Conservation (phyloP, 176 grass and related monocot genomes). For the Musa troglodytarum region DNA sequence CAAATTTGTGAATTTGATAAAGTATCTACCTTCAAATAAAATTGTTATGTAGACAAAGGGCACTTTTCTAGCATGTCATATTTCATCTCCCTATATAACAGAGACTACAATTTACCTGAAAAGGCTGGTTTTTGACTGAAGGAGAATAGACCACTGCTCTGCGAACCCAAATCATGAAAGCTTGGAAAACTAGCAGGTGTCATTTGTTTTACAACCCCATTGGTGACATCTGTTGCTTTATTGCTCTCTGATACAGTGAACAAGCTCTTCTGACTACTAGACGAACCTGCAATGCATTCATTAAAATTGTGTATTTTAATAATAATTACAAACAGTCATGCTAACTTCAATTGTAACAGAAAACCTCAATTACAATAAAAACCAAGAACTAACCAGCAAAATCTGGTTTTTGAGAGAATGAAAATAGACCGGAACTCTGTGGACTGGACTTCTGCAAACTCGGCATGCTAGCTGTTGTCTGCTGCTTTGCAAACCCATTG, state of each 20-base stretch:
- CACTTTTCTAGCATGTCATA: background rate
- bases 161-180: background rate
- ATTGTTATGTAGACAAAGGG: background rate
- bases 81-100: background rate
- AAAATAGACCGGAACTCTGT: constrained; percentile 36
- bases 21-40: background rate
- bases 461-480: constrained; percentile 21
- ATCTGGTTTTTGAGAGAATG: constrained; percentile 32
- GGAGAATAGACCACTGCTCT: constrained; percentile 12
- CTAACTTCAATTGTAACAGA: background rate
- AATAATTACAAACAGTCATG: background rate
- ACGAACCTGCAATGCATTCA: background rate
- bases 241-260: background rate
- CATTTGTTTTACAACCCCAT: background rate
- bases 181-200: background rate
- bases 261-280: background rate
- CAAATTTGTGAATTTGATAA: background rate
- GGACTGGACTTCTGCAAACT: constrained; percentile 39
- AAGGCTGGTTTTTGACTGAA: constrained; percentile 10
- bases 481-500: constrained; percentile 24
- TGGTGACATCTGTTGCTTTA: background rate
- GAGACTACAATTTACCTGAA: background rate
- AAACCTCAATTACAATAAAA: background rate
- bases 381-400: constrained; percentile 39
- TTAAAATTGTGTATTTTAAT: background rate